Evolutionary conservation across 495 filamentous ascomycete species (phyloP).

Genomic region (Neurospora cerealis): DNA sequence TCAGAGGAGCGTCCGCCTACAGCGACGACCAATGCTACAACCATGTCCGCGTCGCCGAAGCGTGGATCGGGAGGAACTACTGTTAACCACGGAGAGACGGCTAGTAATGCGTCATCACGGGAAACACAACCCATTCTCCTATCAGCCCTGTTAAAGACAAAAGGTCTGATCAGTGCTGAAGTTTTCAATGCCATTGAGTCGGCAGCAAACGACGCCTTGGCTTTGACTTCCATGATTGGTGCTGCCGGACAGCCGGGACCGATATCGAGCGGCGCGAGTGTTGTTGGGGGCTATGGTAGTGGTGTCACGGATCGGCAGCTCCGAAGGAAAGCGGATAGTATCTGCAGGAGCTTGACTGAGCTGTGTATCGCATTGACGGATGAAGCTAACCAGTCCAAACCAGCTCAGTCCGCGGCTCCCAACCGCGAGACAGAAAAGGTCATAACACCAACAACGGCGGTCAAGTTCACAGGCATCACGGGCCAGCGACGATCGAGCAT

Average conservation of each 20-base stretch:
- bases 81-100: slow-evolving; percentile 21
- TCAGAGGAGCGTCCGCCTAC: slow-evolving; percentile 79
- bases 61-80: slow-evolving; percentile 40
- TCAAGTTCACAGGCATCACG: slow-evolving; percentile 22
- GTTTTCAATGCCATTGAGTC: slow-evolving; percentile 74
- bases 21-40: slow-evolving; percentile 88
- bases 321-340: slow-evolving; percentile 79
- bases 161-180: slow-evolving; percentile 52
- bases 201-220: slow-evolving; percentile 70
- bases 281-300: slow-evolving; percentile 42
- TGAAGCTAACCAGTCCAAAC: slow-evolving; percentile 25
- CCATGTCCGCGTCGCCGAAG: slow-evolving; percentile 79
- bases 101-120: slow-evolving; percentile 15
- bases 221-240: slow-evolving; percentile 64
- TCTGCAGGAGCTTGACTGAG: slow-evolving; percentile 89
- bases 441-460: slow-evolving; percentile 25
- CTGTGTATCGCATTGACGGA: slow-evolving; percentile 79
- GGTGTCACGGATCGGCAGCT: slow-evolving; percentile 67
- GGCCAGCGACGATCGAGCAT: slow-evolving; percentile 25
- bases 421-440: slow-evolving; percentile 17
- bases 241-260: slow-evolving; percentile 49
- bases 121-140: slow-evolving; percentile 70
- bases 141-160: slow-evolving; percentile 69
- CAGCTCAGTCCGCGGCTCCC: slow-evolving; percentile 21
- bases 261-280: slow-evolving; percentile 50